Percentiles rank a stretch among this genome's conserved stretches.
Conservation (phyloP, 768 basidiomycete species). For the Tulasnella sp. region DNA sequence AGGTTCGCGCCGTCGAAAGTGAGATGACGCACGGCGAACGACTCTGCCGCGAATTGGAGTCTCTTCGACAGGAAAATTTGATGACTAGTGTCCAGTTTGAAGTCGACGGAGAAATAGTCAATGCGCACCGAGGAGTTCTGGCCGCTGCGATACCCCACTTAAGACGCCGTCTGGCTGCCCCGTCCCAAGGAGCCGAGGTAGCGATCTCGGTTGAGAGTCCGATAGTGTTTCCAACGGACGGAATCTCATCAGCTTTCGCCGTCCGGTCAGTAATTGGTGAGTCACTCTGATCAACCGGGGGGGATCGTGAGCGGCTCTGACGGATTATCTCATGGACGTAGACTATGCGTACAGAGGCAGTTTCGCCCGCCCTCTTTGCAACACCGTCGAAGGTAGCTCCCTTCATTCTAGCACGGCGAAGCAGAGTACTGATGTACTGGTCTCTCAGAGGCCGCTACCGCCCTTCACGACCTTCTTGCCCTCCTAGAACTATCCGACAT, state of each 20-base stretch:
- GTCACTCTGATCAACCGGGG: no score
- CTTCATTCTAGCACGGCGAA: no score
- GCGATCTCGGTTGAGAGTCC: background rate
- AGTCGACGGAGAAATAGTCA: background rate
- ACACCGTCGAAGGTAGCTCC: background rate
- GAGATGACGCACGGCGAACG: background rate
- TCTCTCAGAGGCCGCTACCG: background rate
- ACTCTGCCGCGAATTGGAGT: background rate
- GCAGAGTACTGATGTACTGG: background rate
- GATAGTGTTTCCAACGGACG: background rate
- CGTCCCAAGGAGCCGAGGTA: background rate
- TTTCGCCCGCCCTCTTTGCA: background rate
- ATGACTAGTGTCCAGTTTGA: background rate
- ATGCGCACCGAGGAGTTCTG: conserved; percentile 1
- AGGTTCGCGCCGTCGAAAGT: background rate
- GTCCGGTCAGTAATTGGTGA: background rate
- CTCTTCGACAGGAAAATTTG: background rate
- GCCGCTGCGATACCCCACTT: background rate
- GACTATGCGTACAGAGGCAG: conserved; percentile 2
- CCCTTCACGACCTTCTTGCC: background rate
- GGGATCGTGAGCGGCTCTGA: no score
- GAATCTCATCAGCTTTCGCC: background rate
- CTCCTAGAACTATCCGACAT: background rate
- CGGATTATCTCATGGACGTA: background rate
- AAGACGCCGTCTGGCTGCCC: background rate